phyloP scores from a whole-genome alignment of 2,329 filamentous ascomycete genomes.

The Fusarium sp. region DNA sequence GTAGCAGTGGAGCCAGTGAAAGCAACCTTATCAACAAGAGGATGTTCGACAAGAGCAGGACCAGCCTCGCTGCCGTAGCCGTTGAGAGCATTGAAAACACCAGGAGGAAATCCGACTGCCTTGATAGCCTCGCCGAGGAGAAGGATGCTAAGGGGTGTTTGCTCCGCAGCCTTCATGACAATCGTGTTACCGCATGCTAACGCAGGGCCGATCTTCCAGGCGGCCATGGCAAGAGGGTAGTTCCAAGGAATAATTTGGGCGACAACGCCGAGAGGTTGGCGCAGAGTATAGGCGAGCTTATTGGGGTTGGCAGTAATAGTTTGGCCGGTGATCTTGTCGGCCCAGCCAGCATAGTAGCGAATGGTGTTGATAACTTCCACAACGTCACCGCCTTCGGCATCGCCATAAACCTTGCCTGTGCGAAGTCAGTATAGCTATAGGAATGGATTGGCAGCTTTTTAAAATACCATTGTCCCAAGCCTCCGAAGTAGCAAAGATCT shows the following conservation, averaged over 20 bases:
- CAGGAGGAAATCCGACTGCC: constrained; percentile 80
- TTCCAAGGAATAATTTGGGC: constrained; percentile 91
- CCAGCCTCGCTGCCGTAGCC: constrained; percentile 81
- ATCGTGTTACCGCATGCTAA: constrained; percentile 77
- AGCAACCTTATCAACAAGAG: constrained; percentile 78
- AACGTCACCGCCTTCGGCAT: constrained; percentile 71
- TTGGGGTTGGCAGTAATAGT: constrained; percentile 79
- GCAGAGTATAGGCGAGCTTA: constrained; percentile 82
- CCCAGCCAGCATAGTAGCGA: constrained; percentile 73
- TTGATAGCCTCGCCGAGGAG: constrained; percentile 72
- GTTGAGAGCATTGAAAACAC: constrained; percentile 79
- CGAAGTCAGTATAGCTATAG: not conserved
- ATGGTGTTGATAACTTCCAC: constrained; percentile 52
- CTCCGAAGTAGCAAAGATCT: constrained; percentile 64
- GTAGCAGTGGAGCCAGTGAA: constrained; percentile 81
- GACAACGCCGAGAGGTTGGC: constrained; percentile 71
- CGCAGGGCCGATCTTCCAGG: constrained; percentile 82
- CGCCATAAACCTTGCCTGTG: constrained; percentile 69
- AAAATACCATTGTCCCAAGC: constrained; percentile 71
- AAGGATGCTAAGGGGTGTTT: constrained; percentile 78
- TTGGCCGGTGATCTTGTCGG: constrained; percentile 87
- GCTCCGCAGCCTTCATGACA: constrained; percentile 79
- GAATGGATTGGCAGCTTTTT: constrained; percentile 53
- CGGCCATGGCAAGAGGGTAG: constrained; percentile 81
- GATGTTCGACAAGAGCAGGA: constrained; percentile 67